Evolutionary conservation across 2,329 filamentous ascomycete genomes (phyloP).

Genomic region (Paecilomyces variotii): DNA sequence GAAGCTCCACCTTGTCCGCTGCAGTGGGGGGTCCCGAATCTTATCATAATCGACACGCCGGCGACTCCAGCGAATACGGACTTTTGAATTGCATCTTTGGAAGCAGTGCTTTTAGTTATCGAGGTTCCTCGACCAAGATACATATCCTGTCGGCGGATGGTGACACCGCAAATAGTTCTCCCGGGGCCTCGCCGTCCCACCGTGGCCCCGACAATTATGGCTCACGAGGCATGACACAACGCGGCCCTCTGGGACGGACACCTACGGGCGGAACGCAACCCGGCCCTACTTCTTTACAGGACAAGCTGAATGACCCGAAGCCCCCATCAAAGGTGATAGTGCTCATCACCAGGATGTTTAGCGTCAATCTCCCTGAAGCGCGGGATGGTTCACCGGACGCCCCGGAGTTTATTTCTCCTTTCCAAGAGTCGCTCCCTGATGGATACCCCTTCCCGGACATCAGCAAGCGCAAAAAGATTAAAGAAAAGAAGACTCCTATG

Average conservation of each 20-base stretch:
- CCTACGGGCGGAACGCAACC: conserved; percentile 28
- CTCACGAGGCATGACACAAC: conserved; percentile 10
- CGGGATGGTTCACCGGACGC: conserved; percentile 27
- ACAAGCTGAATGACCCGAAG: conserved; percentile 25
- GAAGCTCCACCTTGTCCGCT: conserved; percentile 38
- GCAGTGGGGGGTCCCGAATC: conserved; percentile 22
- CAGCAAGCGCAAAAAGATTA: conserved; percentile 37
- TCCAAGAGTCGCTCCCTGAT: conserved; percentile 26
- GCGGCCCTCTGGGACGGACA: conserved; percentile 28
- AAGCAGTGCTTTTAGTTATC: conserved; percentile 49
- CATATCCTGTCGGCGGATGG: conserved; percentile 45
- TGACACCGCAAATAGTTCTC: conserved; percentile 14
- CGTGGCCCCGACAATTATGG: conserved; percentile 12
- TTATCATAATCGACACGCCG: conserved; percentile 27
- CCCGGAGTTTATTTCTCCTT: conserved; percentile 21
- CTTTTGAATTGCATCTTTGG: conserved; percentile 54
- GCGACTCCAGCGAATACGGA: conserved; percentile 46
- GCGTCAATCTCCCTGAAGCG: conserved; percentile 46
- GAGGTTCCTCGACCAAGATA: conserved; percentile 53
- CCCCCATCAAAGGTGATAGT: conserved; percentile 43
- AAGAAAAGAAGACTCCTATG: conserved; percentile 49
- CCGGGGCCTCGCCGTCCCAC: conserved; percentile 16
- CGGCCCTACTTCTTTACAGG: conserved; percentile 9
- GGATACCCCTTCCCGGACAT: conserved; percentile 31
- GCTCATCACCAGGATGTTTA: conserved; percentile 52